phyloP scores from a whole-genome alignment of 2,329 filamentous ascomycete species.

The Penicillium psychrosexuale region DNA sequence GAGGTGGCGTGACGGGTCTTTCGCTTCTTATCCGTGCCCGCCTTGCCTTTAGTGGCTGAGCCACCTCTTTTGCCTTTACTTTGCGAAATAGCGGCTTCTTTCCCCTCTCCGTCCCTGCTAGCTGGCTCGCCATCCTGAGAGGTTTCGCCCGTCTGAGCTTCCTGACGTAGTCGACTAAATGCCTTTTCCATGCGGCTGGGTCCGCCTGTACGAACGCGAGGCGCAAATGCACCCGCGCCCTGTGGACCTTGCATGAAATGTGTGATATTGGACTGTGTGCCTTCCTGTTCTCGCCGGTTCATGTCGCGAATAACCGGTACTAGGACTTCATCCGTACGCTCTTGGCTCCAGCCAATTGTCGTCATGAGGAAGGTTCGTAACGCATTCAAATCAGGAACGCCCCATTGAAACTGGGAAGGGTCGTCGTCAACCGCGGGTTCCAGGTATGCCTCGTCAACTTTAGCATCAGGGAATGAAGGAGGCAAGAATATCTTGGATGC shows the following conservation, averaged over 20 bases:
- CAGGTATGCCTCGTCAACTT: constrained; percentile 80
- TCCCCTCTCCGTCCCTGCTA: not conserved
- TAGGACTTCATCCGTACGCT: constrained; percentile 90
- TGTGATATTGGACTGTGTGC: constrained; percentile 96
- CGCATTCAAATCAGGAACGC: constrained; percentile 85
- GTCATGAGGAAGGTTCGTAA: constrained; percentile 80
- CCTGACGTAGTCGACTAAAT: constrained; percentile 63
- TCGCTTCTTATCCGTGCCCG: constrained; percentile 25
- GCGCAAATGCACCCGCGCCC: constrained; percentile 63
- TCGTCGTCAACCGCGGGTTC: constrained; percentile 79
- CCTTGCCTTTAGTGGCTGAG: constrained; percentile 17
- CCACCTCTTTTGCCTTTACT: constrained; percentile 13
- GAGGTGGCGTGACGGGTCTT: constrained; percentile 17
- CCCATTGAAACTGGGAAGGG: constrained; percentile 85
- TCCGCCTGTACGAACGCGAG: constrained; percentile 59
- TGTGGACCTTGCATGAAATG: constrained; percentile 72
- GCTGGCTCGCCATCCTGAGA: not conserved
- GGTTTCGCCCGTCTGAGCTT: constrained; percentile 41
- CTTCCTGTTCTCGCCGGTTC: constrained; percentile 82
- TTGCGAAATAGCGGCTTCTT: constrained; percentile 5
- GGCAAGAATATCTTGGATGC: constrained; percentile 84
- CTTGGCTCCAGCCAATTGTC: constrained; percentile 88
- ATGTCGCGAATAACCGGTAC: constrained; percentile 95
- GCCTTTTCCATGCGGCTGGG: constrained; percentile 75
- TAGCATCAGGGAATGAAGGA: constrained; percentile 69